Base-by-base conservation (phyloP, 2,329 filamentous ascomycete species). In the Mycogone perniciosa region DNA sequence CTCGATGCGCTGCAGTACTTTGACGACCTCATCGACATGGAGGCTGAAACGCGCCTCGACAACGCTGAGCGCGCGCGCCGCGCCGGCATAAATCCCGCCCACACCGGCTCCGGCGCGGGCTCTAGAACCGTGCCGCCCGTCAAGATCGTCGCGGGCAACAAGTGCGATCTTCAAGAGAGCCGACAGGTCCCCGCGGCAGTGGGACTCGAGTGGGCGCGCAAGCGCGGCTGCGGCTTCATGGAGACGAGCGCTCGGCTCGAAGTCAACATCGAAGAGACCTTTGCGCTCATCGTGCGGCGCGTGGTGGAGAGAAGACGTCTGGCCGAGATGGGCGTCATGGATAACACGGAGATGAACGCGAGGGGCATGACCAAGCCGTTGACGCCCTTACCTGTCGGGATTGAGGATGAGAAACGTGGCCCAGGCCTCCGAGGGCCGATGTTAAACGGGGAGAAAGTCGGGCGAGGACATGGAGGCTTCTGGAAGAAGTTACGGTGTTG, bases 241-340 rank as follows among this genome's bases (percentile, higher is more conserved):
- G 88, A 93, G 78, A 93, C 88, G 55, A 89, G 85, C 62, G 88
- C 88, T 4, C 74, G 88, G 49, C 81, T 90, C 60, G 87, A 89
- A 74, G 88, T 93, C 57, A 93, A 93, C 65, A 89, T 93, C 55
- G 88, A 93, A 67, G 88, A 93, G 77, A 92, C 88, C 0, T 93
- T 93, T 75, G 87, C 86, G 34, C 75, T 84, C 37, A 80, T 85
- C 53, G 77, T 85, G 40, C 73, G 80, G 29, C 73, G 81, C 46
- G 82, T 85, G 46, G 74, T 80, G 43, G 81, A 84, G 71, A 72
- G 71, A n/a, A 67, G 80, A 20, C 66, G 71, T 10, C 65, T 76
- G 41, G 77, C 77, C 4, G 75, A 75, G 58, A 67, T 70, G 62
- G 77, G 74, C 53, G 57, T 70, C 48, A 57, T 64, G 44, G 71